Percentiles rank a stretch among this genome's conserved stretches.
Evolutionary conservation across 805 yeast species (phyloP).

Genomic region (Yarrowia sp.): DNA sequence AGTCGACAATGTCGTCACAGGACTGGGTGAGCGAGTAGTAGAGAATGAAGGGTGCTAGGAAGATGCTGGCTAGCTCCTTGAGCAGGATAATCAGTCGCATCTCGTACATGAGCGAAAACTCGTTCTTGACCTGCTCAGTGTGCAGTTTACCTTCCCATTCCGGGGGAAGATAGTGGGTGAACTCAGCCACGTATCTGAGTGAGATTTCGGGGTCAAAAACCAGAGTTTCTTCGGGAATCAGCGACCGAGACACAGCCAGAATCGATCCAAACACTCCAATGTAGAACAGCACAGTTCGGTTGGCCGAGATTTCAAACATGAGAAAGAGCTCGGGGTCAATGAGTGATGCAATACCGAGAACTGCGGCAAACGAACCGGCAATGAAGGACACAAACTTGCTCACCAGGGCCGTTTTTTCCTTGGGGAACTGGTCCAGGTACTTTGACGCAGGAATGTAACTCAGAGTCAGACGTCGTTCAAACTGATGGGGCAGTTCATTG

Average conservation of each 20-base stretch:
- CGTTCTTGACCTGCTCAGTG: slow-evolving; percentile 80
- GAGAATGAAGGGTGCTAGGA: slow-evolving; percentile 86
- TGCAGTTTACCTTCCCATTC: slow-evolving; percentile 88
- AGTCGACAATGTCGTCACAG: slow-evolving; percentile 81
- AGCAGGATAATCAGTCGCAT: slow-evolving; percentile 72
- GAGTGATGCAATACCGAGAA: slow-evolving; percentile 75
- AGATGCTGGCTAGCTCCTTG: slow-evolving; percentile 80
- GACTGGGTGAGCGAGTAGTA: slow-evolving; percentile 81
- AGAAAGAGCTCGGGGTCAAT: slow-evolving; percentile 91
- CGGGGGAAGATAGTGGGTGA: slow-evolving; percentile 87
- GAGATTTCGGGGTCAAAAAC: slow-evolving; percentile 95
- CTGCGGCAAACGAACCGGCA: slow-evolving; percentile 88
- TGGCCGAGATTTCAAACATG: slow-evolving; percentile 84
- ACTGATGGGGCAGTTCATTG: slow-evolving; percentile 90
- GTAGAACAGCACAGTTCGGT: slow-evolving; percentile 82
- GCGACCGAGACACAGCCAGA: slow-evolving; percentile 80
- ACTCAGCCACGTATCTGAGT: slow-evolving; percentile 78
- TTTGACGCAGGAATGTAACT: slow-evolving; percentile 81
- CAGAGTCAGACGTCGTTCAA: slow-evolving; percentile 75
- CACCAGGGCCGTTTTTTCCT: slow-evolving; percentile 65
- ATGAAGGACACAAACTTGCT: slow-evolving; percentile 72
- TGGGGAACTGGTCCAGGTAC: slow-evolving; percentile 91
- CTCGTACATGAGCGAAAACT: slow-evolving; percentile 80
- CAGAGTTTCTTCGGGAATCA: slow-evolving; percentile 66
- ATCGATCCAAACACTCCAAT: slow-evolving; percentile 87